Evolutionary conservation across 495 filamentous ascomycete species (phyloP).

Genomic region (Daldinia childiae): DNA sequence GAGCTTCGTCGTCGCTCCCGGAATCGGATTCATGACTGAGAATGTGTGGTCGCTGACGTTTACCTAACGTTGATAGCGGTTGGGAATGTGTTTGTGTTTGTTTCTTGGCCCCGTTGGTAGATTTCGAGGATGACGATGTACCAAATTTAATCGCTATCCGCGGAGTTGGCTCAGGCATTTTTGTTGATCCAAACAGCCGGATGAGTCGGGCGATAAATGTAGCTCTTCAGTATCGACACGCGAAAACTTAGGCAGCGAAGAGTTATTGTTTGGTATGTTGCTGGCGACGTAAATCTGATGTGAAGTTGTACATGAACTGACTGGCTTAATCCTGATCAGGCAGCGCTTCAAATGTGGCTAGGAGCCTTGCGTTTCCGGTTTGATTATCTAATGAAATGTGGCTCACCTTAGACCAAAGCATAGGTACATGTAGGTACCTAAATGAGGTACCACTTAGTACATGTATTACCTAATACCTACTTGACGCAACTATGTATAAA

Average conservation of each 20-base stretch:
- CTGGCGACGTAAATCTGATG: not conserved
- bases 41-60: constrained; percentile 51
- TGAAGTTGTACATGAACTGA: too few relatives aligned
- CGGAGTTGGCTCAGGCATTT: constrained; percentile 44
- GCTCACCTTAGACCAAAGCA: too few relatives aligned
- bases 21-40: constrained; percentile 49
- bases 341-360: too few relatives aligned
- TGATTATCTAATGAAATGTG: too few relatives aligned
- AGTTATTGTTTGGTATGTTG: not conserved
- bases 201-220: not conserved
- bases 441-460: too few relatives aligned
- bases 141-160: constrained; percentile 54
- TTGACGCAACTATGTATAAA: not conserved
- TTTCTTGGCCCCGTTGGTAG: constrained; percentile 42
- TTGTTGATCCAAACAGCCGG: not conserved
- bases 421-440: too few relatives aligned
- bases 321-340: too few relatives aligned
- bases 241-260: not conserved
- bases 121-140: constrained; percentile 35
- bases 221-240: not conserved
- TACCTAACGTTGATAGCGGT: constrained; percentile 47
- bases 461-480: not conserved
- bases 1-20: constrained; percentile 45
- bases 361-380: too few relatives aligned
- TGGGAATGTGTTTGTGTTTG: constrained; percentile 42